Conservation (phyloP, 352 stramenopile genomes). For the Pelagophyceae sp. region DNA sequence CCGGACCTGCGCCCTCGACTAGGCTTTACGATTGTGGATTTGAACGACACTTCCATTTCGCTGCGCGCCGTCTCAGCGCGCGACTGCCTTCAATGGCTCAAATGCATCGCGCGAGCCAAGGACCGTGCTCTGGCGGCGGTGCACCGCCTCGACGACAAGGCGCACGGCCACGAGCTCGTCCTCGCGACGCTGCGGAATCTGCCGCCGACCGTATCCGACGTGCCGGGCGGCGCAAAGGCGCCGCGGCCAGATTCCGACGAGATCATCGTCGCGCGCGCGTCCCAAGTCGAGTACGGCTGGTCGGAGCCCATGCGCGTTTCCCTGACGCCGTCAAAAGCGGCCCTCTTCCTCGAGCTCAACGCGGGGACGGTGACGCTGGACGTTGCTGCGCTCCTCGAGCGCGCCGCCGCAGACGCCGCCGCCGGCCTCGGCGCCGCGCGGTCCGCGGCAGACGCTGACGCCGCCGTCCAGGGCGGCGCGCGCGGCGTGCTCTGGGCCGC, state of each 20-base stretch:
- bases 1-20: too few species aligned
- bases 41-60: not conserved
- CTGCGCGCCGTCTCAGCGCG: not conserved
- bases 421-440: not conserved
- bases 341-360: not conserved
- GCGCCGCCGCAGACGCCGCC: not conserved
- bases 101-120: not conserved
- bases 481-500: conserved; percentile 1
- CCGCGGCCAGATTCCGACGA: not conserved
- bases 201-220: not conserved
- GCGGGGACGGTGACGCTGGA: not conserved
- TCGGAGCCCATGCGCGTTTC: too few species aligned
- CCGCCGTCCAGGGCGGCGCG: not conserved
- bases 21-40: not conserved
- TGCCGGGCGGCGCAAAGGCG: not conserved
- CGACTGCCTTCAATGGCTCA: conserved; percentile 2
- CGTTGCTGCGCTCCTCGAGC: not conserved
- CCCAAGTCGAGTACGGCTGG: not conserved
- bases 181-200: not conserved
- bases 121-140: conserved; percentile 10
- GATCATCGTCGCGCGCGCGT: not conserved
- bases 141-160: conserved; percentile 4
- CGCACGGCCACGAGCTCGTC: conserved; percentile 6
- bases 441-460: not conserved
- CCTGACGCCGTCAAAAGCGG: too few species aligned